Conservation (phyloP, 2,329 filamentous ascomycete species). For the Macrophomina phaseolina region DNA sequence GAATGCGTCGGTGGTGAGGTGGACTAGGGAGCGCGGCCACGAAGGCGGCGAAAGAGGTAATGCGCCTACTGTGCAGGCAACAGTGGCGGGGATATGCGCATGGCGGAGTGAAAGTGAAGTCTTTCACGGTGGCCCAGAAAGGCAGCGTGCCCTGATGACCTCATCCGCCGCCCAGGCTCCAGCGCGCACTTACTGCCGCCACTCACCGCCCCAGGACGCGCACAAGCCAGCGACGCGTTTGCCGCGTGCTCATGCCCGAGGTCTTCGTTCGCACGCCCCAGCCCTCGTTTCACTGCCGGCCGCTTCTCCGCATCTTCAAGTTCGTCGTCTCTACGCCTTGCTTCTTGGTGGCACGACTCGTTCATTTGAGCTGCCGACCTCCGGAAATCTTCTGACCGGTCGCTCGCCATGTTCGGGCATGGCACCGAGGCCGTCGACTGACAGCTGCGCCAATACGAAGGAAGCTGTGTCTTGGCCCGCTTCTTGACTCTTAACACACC, state of each 20-base stretch:
- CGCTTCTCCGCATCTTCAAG: conserved; percentile 15
- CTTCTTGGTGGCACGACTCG: not conserved
- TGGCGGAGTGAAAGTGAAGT: not conserved
- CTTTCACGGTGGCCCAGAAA: not conserved
- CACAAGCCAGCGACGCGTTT: not conserved
- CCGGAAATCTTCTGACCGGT: not conserved
- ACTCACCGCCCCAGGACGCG: not conserved
- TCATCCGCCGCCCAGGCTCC: conserved; percentile 17
- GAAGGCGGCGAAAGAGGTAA: not conserved
- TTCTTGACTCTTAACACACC: conserved; percentile 5
- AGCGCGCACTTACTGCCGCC: not conserved
- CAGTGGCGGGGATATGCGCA: not conserved
- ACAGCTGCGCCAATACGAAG: conserved; percentile 4
- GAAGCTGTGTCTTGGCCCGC: not conserved
- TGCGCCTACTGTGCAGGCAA: not conserved
- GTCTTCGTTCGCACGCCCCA: too few relatives aligned
- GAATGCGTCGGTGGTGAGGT: not conserved
- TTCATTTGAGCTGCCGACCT: not conserved
- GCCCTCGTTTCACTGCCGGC: not conserved
- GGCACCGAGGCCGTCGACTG: conserved; percentile 4
- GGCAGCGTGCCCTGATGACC: conserved; percentile 13
- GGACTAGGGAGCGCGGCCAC: not conserved
- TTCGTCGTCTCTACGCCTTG: not conserved
- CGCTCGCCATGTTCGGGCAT: not conserved
- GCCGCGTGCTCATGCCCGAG: not conserved